Evolutionary conservation across 176 grass and related monocot genomes (phyloP).

Genomic region (Lolium rigidum): DNA sequence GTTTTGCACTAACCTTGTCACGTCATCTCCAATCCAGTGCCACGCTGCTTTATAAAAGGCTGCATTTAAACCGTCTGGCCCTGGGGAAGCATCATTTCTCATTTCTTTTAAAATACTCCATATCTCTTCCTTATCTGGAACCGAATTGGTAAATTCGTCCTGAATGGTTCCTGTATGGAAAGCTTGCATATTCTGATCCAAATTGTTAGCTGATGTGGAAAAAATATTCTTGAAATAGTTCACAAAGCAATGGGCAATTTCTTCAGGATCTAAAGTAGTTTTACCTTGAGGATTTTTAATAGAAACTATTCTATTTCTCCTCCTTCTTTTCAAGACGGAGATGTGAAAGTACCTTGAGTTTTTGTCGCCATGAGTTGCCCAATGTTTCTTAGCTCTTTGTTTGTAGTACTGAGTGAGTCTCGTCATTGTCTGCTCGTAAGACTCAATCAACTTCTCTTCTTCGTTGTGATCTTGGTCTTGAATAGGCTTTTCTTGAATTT

Average conservation of each 20-base stretch:
- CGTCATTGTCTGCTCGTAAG: neutral
- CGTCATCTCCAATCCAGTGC: too few species aligned
- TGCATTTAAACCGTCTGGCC: neutral
- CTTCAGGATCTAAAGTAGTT: neutral
- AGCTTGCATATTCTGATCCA: too few species aligned
- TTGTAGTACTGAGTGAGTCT: neutral
- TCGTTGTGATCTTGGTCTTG: neutral
- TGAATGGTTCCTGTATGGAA: neutral
- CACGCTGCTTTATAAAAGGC: neutral
- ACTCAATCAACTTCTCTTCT: neutral
- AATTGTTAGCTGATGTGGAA: too few species aligned
- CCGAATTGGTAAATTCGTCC: neutral
- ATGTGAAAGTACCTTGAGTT: neutral
- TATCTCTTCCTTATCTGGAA: neutral
- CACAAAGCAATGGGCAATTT: neutral
- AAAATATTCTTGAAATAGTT: neutral
- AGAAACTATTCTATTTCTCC: neutral
- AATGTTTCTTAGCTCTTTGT: neutral
- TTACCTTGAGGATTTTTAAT: neutral
- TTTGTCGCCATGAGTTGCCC: neutral
- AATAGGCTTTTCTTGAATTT: neutral
- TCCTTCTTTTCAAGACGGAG: neutral
- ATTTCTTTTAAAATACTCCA: neutral
- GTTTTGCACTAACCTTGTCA: neutral
- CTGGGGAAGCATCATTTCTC: neutral